A percentile compares a stretch with the other conserved stretches of the same genome.
Conservation (phyloP, 2,329 filamentous ascomycete species). For the Colletotrichum lindemuthianum region DNA sequence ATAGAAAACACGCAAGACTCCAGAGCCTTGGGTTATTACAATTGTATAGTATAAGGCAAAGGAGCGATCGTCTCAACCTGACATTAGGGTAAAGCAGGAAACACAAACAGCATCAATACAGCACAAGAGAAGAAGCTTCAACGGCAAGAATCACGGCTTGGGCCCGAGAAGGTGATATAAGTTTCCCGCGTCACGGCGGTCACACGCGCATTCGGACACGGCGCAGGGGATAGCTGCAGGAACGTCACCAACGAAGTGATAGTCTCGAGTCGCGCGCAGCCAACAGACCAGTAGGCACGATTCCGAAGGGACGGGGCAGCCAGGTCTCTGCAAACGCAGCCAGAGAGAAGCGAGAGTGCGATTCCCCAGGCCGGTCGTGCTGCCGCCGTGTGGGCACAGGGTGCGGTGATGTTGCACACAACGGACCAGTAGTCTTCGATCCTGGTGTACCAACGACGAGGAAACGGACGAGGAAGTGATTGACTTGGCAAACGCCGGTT, state of each 20-base stretch:
- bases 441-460: not conserved
- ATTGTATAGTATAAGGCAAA: constrained; percentile 15
- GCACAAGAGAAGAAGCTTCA: constrained; percentile 7
- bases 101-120: constrained; percentile 17
- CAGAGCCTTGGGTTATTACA: constrained; percentile 21
- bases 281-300: constrained; percentile 13
- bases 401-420: constrained; percentile 26
- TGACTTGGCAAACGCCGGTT: constrained; percentile 17
- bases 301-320: constrained; percentile 19
- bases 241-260: constrained; percentile 27
- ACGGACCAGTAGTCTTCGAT: constrained; percentile 12
- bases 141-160: not conserved
- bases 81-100: constrained; percentile 17
- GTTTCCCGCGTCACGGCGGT: constrained; percentile 3
- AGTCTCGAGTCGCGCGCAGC: constrained; percentile 22
- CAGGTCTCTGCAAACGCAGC: constrained; percentile 13
- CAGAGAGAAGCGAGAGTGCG: constrained; percentile 3
- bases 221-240: constrained; percentile 25
- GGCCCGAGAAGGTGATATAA: constrained; percentile 25
- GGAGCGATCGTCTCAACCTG: constrained; percentile 8
- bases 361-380: constrained; percentile 9
- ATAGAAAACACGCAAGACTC: constrained; percentile 22
- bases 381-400: constrained; percentile 29
- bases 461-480: not conserved
- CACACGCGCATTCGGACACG: not conserved